phyloP scores from a whole-genome alignment of 2,329 filamentous ascomycete species.

The Pseudogymnoascus sp. region DNA sequence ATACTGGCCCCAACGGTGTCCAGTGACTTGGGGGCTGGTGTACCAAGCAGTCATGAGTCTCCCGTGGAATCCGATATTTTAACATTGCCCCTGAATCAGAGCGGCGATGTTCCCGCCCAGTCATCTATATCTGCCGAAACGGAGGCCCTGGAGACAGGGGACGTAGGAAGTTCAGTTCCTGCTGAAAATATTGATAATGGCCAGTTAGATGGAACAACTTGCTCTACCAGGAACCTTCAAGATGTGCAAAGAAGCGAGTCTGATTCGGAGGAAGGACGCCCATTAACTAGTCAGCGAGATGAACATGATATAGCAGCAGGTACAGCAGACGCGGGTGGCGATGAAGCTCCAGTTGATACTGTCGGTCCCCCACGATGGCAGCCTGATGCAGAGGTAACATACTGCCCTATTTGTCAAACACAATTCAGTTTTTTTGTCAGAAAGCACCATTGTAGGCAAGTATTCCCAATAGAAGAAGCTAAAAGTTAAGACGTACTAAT shows the following conservation, averaged over 20 bases:
- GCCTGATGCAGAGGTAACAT: conserved; percentile 70
- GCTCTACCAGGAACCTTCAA: not conserved
- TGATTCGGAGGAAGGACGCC: not conserved
- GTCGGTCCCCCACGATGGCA: conserved; percentile 73
- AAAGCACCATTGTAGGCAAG: conserved; percentile 84
- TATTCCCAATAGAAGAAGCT: conserved; percentile 11
- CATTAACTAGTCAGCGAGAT: not conserved
- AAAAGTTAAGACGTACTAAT: conserved; percentile 3
- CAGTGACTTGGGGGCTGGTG: not conserved
- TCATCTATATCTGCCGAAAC: not conserved
- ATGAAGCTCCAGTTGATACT: not conserved
- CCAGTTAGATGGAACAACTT: not conserved
- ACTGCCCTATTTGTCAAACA: conserved; percentile 74
- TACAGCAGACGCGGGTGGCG: not conserved
- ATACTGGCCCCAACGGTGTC: not conserved
- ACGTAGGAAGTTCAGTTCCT: not conserved
- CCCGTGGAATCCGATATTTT: not conserved
- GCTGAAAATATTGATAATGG: not conserved
- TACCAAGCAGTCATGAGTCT: not conserved
- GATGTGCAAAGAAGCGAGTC: not conserved
- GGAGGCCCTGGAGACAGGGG: not conserved
- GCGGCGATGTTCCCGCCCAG: not conserved
- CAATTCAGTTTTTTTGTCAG: conserved; percentile 78
- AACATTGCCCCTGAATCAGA: not conserved
- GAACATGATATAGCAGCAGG: not conserved